A percentile compares a stretch with the other conserved stretches of the same genome.
Evolutionary conservation across 306 rosid species (phyloP).

Genomic region (Lathyrus oleraceus): DNA sequence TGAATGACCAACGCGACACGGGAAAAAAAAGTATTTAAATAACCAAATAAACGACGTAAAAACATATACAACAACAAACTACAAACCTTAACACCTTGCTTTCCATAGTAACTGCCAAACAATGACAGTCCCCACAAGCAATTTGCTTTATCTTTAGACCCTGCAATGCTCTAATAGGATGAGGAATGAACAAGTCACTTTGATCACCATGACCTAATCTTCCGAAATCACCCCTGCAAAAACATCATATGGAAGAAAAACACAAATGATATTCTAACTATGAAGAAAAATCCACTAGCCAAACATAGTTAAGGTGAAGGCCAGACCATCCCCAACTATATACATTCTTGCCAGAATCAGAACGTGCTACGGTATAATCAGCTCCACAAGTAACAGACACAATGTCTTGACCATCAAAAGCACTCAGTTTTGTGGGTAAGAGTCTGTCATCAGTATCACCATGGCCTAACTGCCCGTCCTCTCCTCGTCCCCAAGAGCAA

Average conservation of each 20-base stretch:
- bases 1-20: not conserved
- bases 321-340: slow-evolving; percentile 97
- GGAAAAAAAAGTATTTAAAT: not conserved
- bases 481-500: slow-evolving; percentile 98
- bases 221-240: slow-evolving; percentile 98
- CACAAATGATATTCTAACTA: slow-evolving; percentile 16
- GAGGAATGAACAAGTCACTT: slow-evolving; percentile 83
- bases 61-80: slow-evolving; percentile 12
- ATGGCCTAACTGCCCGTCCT: slow-evolving; percentile 95
- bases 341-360: slow-evolving; percentile 53
- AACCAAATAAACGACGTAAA: not conserved
- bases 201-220: slow-evolving; percentile 93
- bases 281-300: not conserved
- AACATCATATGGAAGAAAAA: slow-evolving; percentile 22
- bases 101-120: slow-evolving; percentile 87
- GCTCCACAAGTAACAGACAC: slow-evolving; percentile 87
- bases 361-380: slow-evolving; percentile 79
- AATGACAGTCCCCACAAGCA: slow-evolving; percentile 95
- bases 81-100: slow-evolving; percentile 81
- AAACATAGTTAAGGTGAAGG: slow-evolving; percentile 27
- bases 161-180: slow-evolving; percentile 75
- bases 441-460: slow-evolving; percentile 84
- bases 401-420: slow-evolving; percentile 70
- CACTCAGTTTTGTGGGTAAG: slow-evolving; percentile 68
- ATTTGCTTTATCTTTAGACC: slow-evolving; percentile 74